Evolutionary conservation across 495 filamentous ascomycete species (phyloP), one percentile per base, ranked within the genome.

Genomic region (Copromyces sp.): DNA sequence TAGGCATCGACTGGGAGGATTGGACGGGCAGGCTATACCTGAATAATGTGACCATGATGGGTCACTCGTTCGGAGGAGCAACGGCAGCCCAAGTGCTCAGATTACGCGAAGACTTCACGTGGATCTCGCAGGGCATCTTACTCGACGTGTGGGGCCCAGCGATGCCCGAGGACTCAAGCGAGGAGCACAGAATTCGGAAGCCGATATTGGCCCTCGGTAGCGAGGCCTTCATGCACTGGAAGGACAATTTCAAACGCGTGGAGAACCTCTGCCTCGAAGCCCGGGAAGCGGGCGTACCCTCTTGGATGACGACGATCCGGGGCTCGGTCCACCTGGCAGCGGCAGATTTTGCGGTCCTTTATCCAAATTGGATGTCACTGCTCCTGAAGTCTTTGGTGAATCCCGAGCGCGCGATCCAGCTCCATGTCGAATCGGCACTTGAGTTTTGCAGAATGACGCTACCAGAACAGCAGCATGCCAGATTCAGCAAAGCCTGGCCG

Each of bases 21-120:
- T 83, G 82, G 79, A 70, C 73, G 72, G 70, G 75, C 68, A 73
- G 79, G 12, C 76, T 87, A 39, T 81, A 80, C 42, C 84, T 90
- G 6, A 85, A 87, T 12, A 82, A 82, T 16, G 83, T 91, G n/a
- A 87, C 86, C 20, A 87, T 83, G 80, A 86, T 86, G 71, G 91
- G 90, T 6, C 91, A 92, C 75, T 89, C 85, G 4, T 92, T 92
- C 69, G 90, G 90, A 17, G 89, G 87, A 16, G 85, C 89, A 9
- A 90, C 89, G 37, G 85, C 86, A 65, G 83, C 89, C 12, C 89
- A 92, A 76, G 82, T 91, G 38, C 77, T 89, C 39, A 80, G 88
- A 59, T 77, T 85, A 65, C 42, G 75, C 42, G 81, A 87, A 65
- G 78, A 83, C 32, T 86, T 88, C 72, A 70, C 76, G 39, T 88